Evolutionary conservation across 2,329 filamentous ascomycete species (phyloP).

Genomic region (Penicillium frequentans): DNA sequence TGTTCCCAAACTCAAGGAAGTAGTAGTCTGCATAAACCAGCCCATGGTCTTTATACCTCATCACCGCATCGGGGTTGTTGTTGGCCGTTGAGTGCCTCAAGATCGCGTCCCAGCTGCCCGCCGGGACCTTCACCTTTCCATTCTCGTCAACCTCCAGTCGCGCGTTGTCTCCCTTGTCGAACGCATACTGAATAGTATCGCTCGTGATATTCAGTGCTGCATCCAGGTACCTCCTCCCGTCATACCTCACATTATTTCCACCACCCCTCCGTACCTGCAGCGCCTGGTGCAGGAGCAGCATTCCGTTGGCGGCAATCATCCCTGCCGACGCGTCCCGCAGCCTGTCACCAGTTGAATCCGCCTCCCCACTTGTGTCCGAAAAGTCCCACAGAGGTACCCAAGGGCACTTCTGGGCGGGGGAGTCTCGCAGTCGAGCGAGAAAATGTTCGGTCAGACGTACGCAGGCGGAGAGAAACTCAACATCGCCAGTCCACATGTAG

Average conservation of each 20-base stretch:
- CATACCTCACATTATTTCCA: background rate
- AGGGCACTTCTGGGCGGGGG: background rate
- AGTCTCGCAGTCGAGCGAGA: background rate
- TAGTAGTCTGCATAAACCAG: conserved; percentile 46
- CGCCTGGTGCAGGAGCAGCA: conserved; percentile 39
- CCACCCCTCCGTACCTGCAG: conserved; percentile 3
- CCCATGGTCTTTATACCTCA: conserved; percentile 39
- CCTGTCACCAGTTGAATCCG: conserved; percentile 33
- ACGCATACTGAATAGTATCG: background rate
- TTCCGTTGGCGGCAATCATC: conserved; percentile 41
- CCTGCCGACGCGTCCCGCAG: conserved; percentile 27
- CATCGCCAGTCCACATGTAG: conserved; percentile 36
- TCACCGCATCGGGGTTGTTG: conserved; percentile 37
- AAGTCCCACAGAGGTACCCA: background rate
- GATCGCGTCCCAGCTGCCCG: conserved; percentile 38
- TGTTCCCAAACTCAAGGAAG: conserved; percentile 43
- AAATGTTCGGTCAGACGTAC: background rate
- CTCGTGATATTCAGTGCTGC: background rate
- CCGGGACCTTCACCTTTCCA: conserved; percentile 7
- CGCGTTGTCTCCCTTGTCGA: background rate
- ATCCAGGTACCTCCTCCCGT: background rate
- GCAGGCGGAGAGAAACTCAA: conserved; percentile 26
- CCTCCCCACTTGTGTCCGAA: background rate
- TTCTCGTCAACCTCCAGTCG: background rate
- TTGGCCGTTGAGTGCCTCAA: conserved; percentile 40